Evolutionary conservation across 768 basidiomycete species (phyloP).

Genomic region (Hypholoma sublateritium): DNA sequence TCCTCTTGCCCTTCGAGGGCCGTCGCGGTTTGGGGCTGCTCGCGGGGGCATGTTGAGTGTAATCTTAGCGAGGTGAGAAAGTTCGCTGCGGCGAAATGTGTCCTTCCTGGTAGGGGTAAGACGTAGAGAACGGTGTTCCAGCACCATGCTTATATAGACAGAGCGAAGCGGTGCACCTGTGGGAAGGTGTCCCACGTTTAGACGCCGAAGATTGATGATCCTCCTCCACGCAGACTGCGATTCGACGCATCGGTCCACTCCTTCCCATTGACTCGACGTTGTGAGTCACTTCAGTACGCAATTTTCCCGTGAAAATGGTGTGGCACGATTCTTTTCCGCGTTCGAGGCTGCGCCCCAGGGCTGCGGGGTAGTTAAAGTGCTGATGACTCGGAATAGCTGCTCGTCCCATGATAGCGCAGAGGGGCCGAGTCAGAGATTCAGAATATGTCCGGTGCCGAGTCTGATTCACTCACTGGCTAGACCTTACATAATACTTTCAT

Average conservation of each 20-base stretch:
- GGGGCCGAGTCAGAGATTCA: neutral
- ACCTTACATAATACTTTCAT: too few relatives aligned
- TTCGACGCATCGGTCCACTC: neutral
- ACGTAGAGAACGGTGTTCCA: neutral
- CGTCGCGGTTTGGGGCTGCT: slow-evolving; percentile 21
- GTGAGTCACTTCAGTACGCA: neutral
- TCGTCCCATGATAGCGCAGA: neutral
- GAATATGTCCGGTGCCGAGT: too few relatives aligned
- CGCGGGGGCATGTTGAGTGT: slow-evolving; percentile 24
- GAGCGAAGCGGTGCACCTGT: neutral
- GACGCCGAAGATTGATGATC: neutral
- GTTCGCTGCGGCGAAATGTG: neutral
- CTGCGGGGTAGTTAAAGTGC: neutral
- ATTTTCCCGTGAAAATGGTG: neutral
- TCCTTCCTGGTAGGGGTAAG: neutral
- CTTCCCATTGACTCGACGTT: neutral
- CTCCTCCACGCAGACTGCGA: too few relatives aligned
- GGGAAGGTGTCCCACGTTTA: slow-evolving; percentile 3
- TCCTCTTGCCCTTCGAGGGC: slow-evolving; percentile 18
- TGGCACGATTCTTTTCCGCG: neutral
- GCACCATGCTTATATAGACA: neutral
- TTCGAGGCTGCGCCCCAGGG: neutral
- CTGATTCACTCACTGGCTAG: too few relatives aligned
- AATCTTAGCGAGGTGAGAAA: slow-evolving; percentile 8
- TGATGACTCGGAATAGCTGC: neutral